A percentile compares a stretch with the other conserved stretches of the same genome.
phyloP scores from a whole-genome alignment of 1,139 yeast genomes.

The Taphrina pruni region DNA sequence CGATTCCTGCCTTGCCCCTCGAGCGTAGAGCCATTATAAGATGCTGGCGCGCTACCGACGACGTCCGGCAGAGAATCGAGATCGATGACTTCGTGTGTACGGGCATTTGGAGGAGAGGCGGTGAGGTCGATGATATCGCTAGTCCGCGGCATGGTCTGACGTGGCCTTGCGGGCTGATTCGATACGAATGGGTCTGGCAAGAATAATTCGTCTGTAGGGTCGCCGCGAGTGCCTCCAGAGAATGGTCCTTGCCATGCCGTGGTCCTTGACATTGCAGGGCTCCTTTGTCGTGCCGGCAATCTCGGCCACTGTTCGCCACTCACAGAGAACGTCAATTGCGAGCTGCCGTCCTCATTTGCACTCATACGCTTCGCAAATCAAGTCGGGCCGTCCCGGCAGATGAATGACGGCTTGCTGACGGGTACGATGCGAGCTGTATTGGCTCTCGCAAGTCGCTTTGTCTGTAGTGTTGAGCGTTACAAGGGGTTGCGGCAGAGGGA shows the following conservation, averaged over 20 bases:
- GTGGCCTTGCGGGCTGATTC: not conserved
- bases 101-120: slow-evolving; percentile 20
- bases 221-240: not conserved
- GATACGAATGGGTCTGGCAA: slow-evolving; percentile 20
- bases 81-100: slow-evolving; percentile 23
- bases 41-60: not conserved
- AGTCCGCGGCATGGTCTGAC: not conserved
- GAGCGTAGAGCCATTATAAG: not conserved
- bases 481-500: too few relatives aligned
- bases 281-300: slow-evolving; percentile 1
- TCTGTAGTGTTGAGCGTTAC: too few relatives aligned
- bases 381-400: too few relatives aligned
- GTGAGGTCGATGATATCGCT: slow-evolving; percentile 30
- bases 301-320: slow-evolving; percentile 7
- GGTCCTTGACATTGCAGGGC: not conserved
- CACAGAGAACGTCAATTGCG: not conserved
- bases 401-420: too few relatives aligned
- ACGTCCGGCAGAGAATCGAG: slow-evolving; percentile 28
- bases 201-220: not conserved
- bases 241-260: not conserved
- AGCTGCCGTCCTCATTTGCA: not conserved
- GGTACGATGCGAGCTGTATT: too few relatives aligned
- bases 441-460: too few relatives aligned
- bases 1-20: not conserved
- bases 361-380: not conserved